Percentiles rank a stretch among this genome's conserved stretches.
Conservation (phyloP, 2,329 filamentous ascomycete species). For the Ascochyta rabiei region DNA sequence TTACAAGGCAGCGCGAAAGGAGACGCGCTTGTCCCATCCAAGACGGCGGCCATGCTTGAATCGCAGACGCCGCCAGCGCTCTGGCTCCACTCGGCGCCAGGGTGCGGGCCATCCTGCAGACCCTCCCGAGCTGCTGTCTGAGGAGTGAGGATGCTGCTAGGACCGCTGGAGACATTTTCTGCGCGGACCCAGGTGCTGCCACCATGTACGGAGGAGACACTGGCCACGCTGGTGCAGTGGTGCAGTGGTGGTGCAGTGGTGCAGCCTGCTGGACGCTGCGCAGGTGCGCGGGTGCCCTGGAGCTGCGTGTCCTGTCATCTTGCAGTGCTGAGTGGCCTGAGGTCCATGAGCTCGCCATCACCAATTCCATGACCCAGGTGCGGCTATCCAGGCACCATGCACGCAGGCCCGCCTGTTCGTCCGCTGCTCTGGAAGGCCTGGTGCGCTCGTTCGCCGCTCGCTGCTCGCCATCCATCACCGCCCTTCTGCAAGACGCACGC, state of each 20-base stretch:
- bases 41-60: conserved; percentile 20
- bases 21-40: conserved; percentile 18
- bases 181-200: not conserved
- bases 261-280: too few species aligned
- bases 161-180: not conserved
- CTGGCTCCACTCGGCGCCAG: conserved; percentile 11
- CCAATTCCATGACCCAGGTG: not conserved
- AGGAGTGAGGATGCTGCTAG: conserved; percentile 3
- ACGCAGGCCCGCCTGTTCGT: conserved; percentile 20
- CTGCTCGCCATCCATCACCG: conserved; percentile 1
- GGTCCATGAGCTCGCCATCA: not conserved
- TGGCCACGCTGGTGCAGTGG: too few species aligned
- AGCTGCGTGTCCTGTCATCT: not conserved
- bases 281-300: not conserved
- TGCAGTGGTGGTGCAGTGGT: too few species aligned
- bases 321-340: not conserved
- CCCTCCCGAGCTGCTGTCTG: conserved; percentile 21
- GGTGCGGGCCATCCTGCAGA: conserved; percentile 26
- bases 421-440: conserved; percentile 8
- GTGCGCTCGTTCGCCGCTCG: conserved; percentile 5
- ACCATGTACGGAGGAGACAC: too few species aligned
- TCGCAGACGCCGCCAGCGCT: conserved; percentile 25
- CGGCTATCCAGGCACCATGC: not conserved
- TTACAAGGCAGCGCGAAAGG: conserved; percentile 24
- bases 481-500: conserved; percentile 13